Conservation (phyloP, 1,284 basidiomycete genomes). For the Ustilago bromivora region DNA sequence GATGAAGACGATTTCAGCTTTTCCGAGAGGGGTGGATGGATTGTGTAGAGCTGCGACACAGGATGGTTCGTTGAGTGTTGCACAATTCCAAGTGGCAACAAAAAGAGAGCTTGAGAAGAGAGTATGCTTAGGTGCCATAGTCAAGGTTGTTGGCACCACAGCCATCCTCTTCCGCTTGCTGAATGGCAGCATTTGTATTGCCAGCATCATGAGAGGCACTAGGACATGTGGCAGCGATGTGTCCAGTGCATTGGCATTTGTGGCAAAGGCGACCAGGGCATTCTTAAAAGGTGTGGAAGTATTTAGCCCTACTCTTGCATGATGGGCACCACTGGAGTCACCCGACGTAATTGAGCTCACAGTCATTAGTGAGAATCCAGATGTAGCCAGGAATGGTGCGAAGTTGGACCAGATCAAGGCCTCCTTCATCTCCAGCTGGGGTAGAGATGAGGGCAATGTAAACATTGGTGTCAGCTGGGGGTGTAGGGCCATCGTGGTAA, state of each 20-base stretch:
- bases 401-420: accelerated
- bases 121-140: not conserved
- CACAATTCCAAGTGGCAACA: not conserved
- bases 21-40: not conserved
- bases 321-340: not conserved
- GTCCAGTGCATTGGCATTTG: not conserved
- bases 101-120: not conserved
- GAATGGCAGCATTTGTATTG: too few species aligned
- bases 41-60: not conserved
- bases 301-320: not conserved
- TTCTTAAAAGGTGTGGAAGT: not conserved
- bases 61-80: not conserved
- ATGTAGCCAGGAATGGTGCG: constrained; percentile 1
- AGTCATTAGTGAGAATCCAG: not conserved
- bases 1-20: not conserved
- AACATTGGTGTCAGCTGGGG: accelerated
- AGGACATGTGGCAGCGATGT: accelerated
- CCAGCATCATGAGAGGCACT: not conserved
- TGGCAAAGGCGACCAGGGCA: not conserved
- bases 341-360: too few species aligned
- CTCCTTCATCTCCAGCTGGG: too few species aligned
- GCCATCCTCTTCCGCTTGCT: not conserved
- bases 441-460: too few species aligned
- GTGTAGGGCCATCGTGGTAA: too few species aligned
- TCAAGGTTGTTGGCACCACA: not conserved